Evolutionary conservation across 2,329 filamentous ascomycete species (phyloP), one percentile per base, ranked within the genome.

Genomic region (Trichoderma koningiopsis): DNA sequence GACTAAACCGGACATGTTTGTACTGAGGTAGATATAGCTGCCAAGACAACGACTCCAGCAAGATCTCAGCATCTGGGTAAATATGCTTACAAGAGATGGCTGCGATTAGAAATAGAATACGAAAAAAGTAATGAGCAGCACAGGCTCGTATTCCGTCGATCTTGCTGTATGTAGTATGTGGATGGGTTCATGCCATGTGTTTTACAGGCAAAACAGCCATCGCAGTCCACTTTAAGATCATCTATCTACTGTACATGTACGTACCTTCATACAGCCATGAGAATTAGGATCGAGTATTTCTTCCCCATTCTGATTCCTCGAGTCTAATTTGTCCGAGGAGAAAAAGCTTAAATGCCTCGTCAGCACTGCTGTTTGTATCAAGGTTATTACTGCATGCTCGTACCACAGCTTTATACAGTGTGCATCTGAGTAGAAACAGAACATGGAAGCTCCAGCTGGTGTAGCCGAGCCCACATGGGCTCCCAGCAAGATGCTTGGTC

Each of bases 111-210:
- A 57, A 47, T 29, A n/a, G 52, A 57, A 65, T 57, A 65, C 35
- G 52, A 65, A 56, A 19, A 43, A 24, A 65, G 19, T 5, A 33
- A 47, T 31, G 53, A 35, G 8, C 43, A 27, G 49, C 29, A 58
- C 63, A 35, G 37, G 24, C 53, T 66, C 63, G 63, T 66, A 66
- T 66, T 58, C 8, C 22, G 63, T 58, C 63, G 37, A 66, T 66
- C 53, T 43, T 31, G 3, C 61, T 56, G 53, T 33, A 56, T 52
- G 24, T 4, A 31, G 29, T 35, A 19, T 57, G 53, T 35, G 52
- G 24, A 37, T 8, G 29, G 29, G 43, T 47, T 47, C 31, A 58
- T 56, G 61, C 11, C 33, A 35, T 35, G 33, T 35, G 61, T 58
- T 52, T 43, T 43, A 52, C 24, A 14, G 27, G 37, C 43, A 40